phyloP scores from a whole-genome alignment of 176 grass and related monocot genomes.

The Raddia guianensis region DNA sequence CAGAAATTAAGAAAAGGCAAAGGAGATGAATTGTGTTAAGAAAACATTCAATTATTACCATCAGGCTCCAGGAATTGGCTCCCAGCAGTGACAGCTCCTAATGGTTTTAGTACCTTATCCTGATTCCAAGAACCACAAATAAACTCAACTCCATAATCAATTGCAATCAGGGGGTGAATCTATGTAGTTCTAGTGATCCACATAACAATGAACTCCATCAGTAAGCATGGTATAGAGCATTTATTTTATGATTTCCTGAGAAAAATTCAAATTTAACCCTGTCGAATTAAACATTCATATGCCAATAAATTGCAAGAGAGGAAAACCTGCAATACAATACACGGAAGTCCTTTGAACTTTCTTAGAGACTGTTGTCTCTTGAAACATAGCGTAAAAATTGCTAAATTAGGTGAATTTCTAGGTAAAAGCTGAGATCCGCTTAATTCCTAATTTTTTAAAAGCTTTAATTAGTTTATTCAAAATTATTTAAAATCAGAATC shows the following conservation, averaged over 20 bases:
- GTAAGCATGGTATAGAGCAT: not conserved
- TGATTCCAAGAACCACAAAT: conserved; percentile 45
- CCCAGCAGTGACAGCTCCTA: conserved; percentile 80
- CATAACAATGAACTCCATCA: not conserved
- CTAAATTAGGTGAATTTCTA: too few species aligned
- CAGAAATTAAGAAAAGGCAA: conserved; percentile 29
- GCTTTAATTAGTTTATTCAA: too few species aligned
- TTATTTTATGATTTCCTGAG: not conserved
- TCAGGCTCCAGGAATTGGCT: conserved; percentile 97
- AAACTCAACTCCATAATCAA: conserved; percentile 23
- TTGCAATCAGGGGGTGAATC: not conserved
- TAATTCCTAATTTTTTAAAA: too few species aligned
- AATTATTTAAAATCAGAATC: too few species aligned
- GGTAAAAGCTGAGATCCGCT: too few species aligned
- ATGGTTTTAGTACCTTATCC: conserved; percentile 86
- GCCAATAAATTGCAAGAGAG: not conserved
- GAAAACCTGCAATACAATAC: not conserved
- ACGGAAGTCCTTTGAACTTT: not conserved
- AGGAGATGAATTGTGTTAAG: not conserved
- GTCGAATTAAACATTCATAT: not conserved
- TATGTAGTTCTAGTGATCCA: not conserved
- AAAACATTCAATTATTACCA: conserved; percentile 63
- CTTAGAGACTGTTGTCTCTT: not conserved
- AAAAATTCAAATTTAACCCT: not conserved
- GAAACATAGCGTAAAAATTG: too few species aligned